Evolutionary conservation across 305 asterid genomes (phyloP).

Genomic region (Solanum hybrid): DNA sequence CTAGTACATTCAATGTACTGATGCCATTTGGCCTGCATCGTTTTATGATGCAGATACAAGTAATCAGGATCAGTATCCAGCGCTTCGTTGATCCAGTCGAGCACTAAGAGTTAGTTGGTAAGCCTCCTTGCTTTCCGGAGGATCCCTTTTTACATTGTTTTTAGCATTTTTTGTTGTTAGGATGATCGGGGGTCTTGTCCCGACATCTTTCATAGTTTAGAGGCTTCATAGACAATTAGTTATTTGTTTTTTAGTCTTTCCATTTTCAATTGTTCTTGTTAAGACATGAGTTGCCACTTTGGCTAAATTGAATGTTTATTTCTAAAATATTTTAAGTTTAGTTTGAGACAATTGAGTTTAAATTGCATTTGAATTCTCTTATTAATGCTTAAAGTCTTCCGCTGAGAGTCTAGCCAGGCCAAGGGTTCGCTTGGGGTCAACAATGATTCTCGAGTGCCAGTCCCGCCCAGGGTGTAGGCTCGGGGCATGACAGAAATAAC

Average conservation of each 20-base stretch:
- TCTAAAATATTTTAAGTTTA: not conserved
- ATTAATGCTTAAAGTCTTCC: not conserved
- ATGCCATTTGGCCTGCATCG: not conserved
- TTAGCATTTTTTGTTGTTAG: not conserved
- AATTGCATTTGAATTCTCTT: not conserved
- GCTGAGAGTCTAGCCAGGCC: not conserved
- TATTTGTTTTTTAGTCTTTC: not conserved
- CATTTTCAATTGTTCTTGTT: not conserved
- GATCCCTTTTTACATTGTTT: not conserved
- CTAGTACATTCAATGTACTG: not conserved
- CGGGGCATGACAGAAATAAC: not conserved
- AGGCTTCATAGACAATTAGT: not conserved
- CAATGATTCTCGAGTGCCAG: not conserved
- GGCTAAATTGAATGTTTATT: not conserved
- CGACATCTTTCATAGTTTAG: not conserved
- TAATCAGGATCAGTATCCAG: not conserved
- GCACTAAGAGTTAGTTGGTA: not conserved
- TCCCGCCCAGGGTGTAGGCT: not conserved
- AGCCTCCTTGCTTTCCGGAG: not conserved
- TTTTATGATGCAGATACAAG: too few species aligned
- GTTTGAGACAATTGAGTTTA: not conserved
- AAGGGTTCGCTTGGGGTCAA: fast-evolving
- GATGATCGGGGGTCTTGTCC: not conserved
- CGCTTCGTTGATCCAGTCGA: not conserved
- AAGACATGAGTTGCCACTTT: not conserved